A percentile compares a stretch with the other conserved stretches of the same genome.
phyloP scores from a whole-genome alignment of 2,329 filamentous ascomycete genomes.

The Sporothrix dimorphospora region DNA sequence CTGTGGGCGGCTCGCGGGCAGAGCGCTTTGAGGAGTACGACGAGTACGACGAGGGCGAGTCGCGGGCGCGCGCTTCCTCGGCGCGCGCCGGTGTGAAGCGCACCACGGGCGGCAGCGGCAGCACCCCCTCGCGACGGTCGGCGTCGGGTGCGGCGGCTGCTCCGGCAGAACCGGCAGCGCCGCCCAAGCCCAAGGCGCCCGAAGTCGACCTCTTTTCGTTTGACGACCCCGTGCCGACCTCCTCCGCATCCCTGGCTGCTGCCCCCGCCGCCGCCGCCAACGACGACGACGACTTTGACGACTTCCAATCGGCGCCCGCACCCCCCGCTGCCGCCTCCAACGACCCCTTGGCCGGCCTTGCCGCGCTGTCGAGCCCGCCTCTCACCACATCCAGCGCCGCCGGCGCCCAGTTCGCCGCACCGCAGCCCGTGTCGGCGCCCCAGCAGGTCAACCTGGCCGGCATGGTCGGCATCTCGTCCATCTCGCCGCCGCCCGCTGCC shows the following conservation, averaged over 20 bases:
- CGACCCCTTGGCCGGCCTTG: conserved; percentile 43
- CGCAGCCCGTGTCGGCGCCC: conserved; percentile 81
- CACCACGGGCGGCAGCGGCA: conserved; percentile 28
- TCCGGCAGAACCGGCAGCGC: conserved; percentile 52
- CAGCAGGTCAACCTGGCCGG: conserved; percentile 80
- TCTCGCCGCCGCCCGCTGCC: conserved; percentile 72
- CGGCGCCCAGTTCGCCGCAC: conserved; percentile 74
- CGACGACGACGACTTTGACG: conserved; percentile 93
- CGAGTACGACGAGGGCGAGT: conserved; percentile 80
- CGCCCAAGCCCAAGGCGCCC: conserved; percentile 81
- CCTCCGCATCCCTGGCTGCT: conserved; percentile 51
- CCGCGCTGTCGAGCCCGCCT: conserved; percentile 50
- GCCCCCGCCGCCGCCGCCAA: conserved; percentile 58
- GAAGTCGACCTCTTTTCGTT: conserved; percentile 93
- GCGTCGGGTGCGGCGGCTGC: conserved; percentile 41
- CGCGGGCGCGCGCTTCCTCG: conserved; percentile 48
- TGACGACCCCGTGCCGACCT: conserved; percentile 63
- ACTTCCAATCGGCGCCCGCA: conserved; percentile 86
- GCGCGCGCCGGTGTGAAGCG: conserved; percentile 49
- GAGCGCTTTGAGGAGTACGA: conserved; percentile 97
- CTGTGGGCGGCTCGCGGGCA: conserved; percentile 54
- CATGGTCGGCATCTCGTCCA: conserved; percentile 77
- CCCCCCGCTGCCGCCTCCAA: conserved; percentile 36
- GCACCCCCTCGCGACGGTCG: conserved; percentile 50
- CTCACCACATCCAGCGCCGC: conserved; percentile 57